Conservation (phyloP, 2,329 filamentous ascomycete species). For the Lachnellula cervina region DNA sequence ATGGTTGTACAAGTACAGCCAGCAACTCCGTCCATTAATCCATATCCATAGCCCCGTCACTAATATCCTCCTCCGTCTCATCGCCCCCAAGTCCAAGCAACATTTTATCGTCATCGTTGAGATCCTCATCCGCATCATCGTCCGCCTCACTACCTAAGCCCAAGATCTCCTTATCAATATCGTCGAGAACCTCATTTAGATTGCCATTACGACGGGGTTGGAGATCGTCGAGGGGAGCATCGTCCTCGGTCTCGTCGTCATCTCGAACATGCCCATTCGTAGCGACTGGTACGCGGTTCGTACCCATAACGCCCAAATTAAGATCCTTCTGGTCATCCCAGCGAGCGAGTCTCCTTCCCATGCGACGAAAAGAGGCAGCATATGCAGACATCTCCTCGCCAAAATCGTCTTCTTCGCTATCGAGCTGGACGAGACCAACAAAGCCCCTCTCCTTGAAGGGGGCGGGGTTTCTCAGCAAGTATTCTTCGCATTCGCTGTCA, state of each 20-base stretch:
- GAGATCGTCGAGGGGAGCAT: slow-evolving; percentile 32
- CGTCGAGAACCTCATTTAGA: slow-evolving; percentile 46
- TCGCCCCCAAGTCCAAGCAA: slow-evolving; percentile 28
- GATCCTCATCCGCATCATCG: slow-evolving; percentile 39
- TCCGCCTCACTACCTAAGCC: slow-evolving; percentile 42
- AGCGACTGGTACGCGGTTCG: slow-evolving; percentile 19
- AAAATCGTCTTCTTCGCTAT: slow-evolving; percentile 63
- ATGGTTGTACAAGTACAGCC: neutral
- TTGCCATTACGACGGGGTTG: slow-evolving; percentile 35
- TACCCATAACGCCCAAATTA: slow-evolving; percentile 29
- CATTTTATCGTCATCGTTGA: slow-evolving; percentile 43
- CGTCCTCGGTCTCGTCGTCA: slow-evolving; percentile 32
- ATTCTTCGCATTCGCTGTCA: slow-evolving; percentile 58
- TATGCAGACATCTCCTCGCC: slow-evolving; percentile 69
- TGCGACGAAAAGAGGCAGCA: slow-evolving; percentile 59
- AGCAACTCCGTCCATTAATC: slow-evolving; percentile 15
- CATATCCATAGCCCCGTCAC: slow-evolving; percentile 29
- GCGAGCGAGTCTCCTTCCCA: slow-evolving; percentile 59
- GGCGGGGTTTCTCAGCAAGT: slow-evolving; percentile 28
- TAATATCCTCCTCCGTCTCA: slow-evolving; percentile 31
- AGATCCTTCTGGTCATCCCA: slow-evolving; percentile 51
- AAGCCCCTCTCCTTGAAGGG: slow-evolving; percentile 53
- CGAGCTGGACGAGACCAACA: slow-evolving; percentile 59
- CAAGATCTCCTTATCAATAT: slow-evolving; percentile 49
- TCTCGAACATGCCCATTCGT: slow-evolving; percentile 23